Base-by-base conservation (phyloP, 1,284 basidiomycete genomes). In the Stygiomarasmius scandens region DNA sequence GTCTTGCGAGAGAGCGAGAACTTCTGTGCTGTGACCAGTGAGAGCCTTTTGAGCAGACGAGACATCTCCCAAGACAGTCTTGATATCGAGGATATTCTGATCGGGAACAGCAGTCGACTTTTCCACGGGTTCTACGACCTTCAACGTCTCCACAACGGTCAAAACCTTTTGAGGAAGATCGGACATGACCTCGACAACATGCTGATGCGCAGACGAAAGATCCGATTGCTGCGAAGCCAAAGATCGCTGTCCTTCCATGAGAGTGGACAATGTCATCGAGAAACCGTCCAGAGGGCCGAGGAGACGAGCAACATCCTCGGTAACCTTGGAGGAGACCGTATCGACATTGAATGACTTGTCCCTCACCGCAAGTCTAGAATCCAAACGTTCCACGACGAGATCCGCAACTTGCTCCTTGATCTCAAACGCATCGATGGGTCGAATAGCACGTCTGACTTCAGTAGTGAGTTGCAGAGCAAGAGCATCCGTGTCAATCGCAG, bases 371-470 rank as follows among this genome's bases (percentile, higher is more conserved):
- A 93, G 78, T 14, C 90, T 83, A 10, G 91, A 89, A 64, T 92
- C 89, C 16, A 93, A 76, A 24, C 91, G 83, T 68, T 91, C 91
- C 2, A 93, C 89, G 3, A 93, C 90, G 23, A 93, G 81, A 68
- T 92, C 90, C 2, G 90, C 89, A 1, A 93, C 89, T 64, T 91
- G 88, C 66, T 92, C 90, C 74, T 90, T 92, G 69, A 93, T 89
- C 67, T 89, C 87, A 65, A 91, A 88, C 0, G 89, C 84, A 63
- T 93, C 91, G 32, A 92, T 82, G 0, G 88, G 87, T 0, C 84
- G 86, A 55, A 91, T 85, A 34, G 85, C 80, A 46, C 81, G 80
- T 58, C 86, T 82, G 41, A 93, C 79, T 69, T 92, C 90, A 0
- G 80, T 74, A 12, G 82, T 83, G 50, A 92, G 75, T 58, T 87